phyloP scores from a whole-genome alignment of 257 asterid genomes.

The Paulownia fortunei region DNA sequence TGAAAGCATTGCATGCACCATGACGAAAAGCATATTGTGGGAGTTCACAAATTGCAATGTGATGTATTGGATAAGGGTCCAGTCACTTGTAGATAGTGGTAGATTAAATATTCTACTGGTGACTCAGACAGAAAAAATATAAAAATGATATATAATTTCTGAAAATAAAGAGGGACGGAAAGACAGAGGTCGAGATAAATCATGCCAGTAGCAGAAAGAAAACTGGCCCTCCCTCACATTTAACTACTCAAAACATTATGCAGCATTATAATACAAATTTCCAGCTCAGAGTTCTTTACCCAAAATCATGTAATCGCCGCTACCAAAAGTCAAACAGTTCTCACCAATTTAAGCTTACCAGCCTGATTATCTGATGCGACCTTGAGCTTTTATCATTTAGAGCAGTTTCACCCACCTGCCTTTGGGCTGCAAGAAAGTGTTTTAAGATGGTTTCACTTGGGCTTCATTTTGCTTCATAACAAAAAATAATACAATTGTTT shows the following conservation, averaged over 20 bases:
- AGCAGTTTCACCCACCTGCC: constrained; percentile 97
- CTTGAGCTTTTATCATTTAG: constrained; percentile 95
- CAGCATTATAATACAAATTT: not conserved
- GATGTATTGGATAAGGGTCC: not conserved
- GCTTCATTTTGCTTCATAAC: too few relatives aligned
- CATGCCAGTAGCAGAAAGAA: too few relatives aligned
- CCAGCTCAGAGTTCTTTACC: not conserved
- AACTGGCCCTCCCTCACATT: too few relatives aligned
- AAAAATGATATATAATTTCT: not conserved
- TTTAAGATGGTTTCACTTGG: too few relatives aligned
- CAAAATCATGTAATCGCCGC: not conserved
- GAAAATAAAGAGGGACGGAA: not conserved
- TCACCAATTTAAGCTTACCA: constrained; percentile 54
- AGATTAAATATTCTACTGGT: not conserved
- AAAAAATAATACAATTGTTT: too few relatives aligned
- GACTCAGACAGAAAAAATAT: not conserved
- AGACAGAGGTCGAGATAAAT: not conserved
- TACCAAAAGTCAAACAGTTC: not conserved
- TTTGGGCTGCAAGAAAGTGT: constrained; percentile 95
- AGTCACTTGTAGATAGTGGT: not conserved
- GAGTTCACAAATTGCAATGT: not conserved
- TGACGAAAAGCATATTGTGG: not conserved
- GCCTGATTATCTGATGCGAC: constrained; percentile 95
- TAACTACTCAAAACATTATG: not conserved
- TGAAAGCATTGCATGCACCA: not conserved